Base-by-base conservation (phyloP, 2,329 filamentous ascomycete species). In the Cercospora berteroae region DNA sequence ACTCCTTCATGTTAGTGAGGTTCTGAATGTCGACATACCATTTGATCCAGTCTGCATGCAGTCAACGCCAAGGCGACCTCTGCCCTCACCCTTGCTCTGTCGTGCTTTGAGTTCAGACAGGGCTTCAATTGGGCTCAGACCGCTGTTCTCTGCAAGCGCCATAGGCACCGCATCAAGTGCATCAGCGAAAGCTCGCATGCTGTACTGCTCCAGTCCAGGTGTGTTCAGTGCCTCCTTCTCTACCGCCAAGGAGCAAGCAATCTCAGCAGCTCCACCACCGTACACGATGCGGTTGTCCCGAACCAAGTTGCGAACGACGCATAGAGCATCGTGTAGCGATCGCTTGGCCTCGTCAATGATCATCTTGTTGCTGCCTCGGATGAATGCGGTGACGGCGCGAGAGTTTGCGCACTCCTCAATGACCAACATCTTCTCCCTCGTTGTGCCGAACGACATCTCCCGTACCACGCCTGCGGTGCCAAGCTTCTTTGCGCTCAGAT, bases 391-490 rank as follows among this genome's bases (percentile, higher is more conserved):
- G 68, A 99, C 96, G 55, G 95, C 95, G 76, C 95, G 87, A 67
- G 93, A 97, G 84, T 99, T 99, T 77, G 96, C 95, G 79, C 95
- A 99, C 82, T 99, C 95, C 83, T 99, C 96, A 75, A 99, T 99
- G 66, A 99, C 92, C 75, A 99, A 85, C 95, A 99, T 99, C 88
- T 99, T 98, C 82, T 99, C 95, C 77, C 95, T 88, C 52, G 95
- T 99, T 1, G 95, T 99, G 75, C 95, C 95, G 77, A 99, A 99
- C 29, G 88, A 91, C 90, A 99, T 93, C 81, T 99, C 94, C 72
- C 93, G 87, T 67, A 99, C 95, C 58, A 96, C 82, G 67, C 95
- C 95, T 23, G 95, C 95, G 25, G 83, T 90, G 70, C 95, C 95
- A 56, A 99, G 88, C 86, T 99, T 99, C 78, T 93, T 92, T 5